Evolutionary conservation across 2,329 filamentous ascomycete species (phyloP).

Genomic region (Pseudogymnoascus sp.): DNA sequence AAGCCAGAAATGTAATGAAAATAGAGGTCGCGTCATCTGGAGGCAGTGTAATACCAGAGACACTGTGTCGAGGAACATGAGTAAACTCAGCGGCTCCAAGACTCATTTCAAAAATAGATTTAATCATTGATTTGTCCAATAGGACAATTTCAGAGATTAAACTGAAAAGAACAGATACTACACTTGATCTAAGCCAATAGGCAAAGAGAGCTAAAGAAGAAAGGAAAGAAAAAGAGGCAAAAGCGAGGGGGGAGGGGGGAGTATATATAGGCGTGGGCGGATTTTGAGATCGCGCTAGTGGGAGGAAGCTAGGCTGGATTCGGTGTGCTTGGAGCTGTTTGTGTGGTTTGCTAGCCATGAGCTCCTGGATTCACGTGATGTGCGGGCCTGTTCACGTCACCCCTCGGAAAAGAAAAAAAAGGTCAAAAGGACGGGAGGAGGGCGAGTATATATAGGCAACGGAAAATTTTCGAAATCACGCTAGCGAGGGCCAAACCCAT

Average conservation of each 20-base stretch:
- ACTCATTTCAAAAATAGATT: slow-evolving; percentile 65
- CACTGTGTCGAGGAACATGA: slow-evolving; percentile 58
- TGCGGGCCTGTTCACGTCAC: no score
- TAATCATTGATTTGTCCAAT: slow-evolving; percentile 68
- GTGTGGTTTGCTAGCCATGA: slow-evolving; percentile 1
- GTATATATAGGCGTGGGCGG: background rate
- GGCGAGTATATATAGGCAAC: background rate
- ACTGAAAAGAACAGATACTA: slow-evolving; percentile 97
- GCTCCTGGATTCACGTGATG: no score
- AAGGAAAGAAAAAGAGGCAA: background rate
- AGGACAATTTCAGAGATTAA: slow-evolving; percentile 86
- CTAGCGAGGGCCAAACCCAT: background rate
- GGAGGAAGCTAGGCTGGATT: background rate
- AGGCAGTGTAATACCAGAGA: slow-evolving; percentile 70
- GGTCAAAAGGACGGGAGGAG: background rate
- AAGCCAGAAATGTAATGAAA: slow-evolving; percentile 54
- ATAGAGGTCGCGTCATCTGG: slow-evolving; percentile 58
- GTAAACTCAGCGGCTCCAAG: slow-evolving; percentile 63
- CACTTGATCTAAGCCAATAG: slow-evolving; percentile 81
- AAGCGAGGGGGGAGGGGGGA: background rate
- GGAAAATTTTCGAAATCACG: background rate
- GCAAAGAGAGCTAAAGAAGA: slow-evolving; percentile 49
- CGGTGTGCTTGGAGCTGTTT: background rate
- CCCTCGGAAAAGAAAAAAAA: slow-evolving; percentile 9
- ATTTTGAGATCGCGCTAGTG: slow-evolving; percentile 5